Evolutionary conservation across 176 grass and related monocot genomes (phyloP), one percentile per base, ranked within the genome.

Genomic region (Bothriochloa decipiens): DNA sequence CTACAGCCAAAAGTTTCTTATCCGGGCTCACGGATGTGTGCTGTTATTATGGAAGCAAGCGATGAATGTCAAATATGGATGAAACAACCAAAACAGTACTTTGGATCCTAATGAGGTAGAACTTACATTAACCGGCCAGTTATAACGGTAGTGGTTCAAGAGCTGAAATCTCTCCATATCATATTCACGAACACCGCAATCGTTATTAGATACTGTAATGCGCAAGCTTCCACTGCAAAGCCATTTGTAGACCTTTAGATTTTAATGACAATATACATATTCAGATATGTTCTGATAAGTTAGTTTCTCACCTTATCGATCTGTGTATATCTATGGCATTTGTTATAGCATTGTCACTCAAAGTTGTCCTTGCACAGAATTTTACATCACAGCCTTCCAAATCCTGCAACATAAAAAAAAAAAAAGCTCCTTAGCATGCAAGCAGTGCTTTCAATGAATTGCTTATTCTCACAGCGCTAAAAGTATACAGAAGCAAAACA

Each of bases 91-190:
- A 76, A 32, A 70, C 25, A 36, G 17, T n/a, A 32, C 29, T 26
- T 6, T 74, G 49, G 29, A 66, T 53, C 8, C 67, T 13, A 72
- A 75, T 42, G 58, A 77, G 64, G 69, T 4, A 79, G 3, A 79
- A 80, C 89, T 95, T 90, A 98, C 96, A 86, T 98, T 98, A 20
- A 98, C 96, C 14, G 96, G 89, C 96, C 96, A 98, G 41, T 85
- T 80, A 82, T 88, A 98, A 20, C 35, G 83, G 39, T 95, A 95
- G 81, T 98, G 85, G 75, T 93, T 98, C 79, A 86, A 81, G 84
- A 90, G 82, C 81, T 93, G 93, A 82, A 92, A 98, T 80, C 61
- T 95, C 82, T 98, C 96, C 73, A 89, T 85, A 73, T 98, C 93
- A 17, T 92, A 98, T 77, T 95, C 96, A 22, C 87, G 87, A 80